phyloP scores from a whole-genome alignment of 768 basidiomycete genomes.

The Cantharellus cinnabarinus region DNA sequence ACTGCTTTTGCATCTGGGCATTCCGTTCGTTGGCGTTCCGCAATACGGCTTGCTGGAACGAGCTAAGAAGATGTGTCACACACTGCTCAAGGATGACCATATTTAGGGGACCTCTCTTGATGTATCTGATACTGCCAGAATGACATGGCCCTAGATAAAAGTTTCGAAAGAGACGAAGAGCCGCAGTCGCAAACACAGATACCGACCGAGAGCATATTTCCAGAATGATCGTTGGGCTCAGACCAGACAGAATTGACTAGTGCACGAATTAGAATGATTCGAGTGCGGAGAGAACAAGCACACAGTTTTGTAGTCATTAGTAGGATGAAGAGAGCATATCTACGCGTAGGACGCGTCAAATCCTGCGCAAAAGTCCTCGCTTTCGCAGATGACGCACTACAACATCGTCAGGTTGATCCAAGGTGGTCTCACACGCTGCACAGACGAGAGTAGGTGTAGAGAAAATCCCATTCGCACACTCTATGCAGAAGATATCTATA shows the following conservation, averaged over 20 bases:
- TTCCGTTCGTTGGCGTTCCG: constrained; percentile 69
- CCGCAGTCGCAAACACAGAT: constrained; percentile 4
- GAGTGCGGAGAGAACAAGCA: constrained; percentile 7
- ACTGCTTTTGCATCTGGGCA: constrained; percentile 61
- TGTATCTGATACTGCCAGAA: constrained; percentile 86
- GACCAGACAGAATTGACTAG: constrained; percentile 68
- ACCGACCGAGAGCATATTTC: constrained; percentile 61
- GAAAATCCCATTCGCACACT: constrained; percentile 72
- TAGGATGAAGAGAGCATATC: constrained; percentile 67
- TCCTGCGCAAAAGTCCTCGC: not conserved
- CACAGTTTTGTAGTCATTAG: constrained; percentile 83
- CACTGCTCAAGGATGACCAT: not conserved
- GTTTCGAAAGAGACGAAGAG: not conserved
- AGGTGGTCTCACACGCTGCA: constrained; percentile 65
- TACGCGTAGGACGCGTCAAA: constrained; percentile 13
- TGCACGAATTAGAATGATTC: not conserved
- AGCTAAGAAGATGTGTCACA: constrained; percentile 20
- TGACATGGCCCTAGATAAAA: constrained; percentile 40
- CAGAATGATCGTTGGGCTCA: constrained; percentile 51
- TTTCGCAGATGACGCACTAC: constrained; percentile 23
- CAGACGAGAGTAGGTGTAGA: constrained; percentile 47
- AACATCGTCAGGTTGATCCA: constrained; percentile 64
- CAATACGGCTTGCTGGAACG: constrained; percentile 69
- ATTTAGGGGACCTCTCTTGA: constrained; percentile 45
- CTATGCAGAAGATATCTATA: constrained; percentile 22